Evolutionary conservation across 306 rosid species (phyloP).

Genomic region (Fragaria iinumae): DNA sequence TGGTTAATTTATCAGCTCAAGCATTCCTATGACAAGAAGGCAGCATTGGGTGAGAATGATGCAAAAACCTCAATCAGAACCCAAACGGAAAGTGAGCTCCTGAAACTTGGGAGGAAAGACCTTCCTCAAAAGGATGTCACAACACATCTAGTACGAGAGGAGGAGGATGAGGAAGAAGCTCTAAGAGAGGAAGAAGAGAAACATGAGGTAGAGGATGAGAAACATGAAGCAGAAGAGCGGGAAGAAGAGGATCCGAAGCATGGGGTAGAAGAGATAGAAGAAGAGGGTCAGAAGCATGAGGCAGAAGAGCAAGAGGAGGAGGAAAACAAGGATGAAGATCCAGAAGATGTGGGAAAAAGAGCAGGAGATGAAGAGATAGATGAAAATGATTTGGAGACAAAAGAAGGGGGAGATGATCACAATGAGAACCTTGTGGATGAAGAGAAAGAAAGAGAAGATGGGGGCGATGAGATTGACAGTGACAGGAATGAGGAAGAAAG

Average conservation of each 20-base stretch:
- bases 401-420: conserved; percentile 46
- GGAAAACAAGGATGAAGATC: conserved; percentile 49
- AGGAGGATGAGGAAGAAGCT: conserved; percentile 70
- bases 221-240: conserved; percentile 36
- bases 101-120: conserved; percentile 78
- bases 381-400: conserved; percentile 65
- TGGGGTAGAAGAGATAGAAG: conserved; percentile 31
- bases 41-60: conserved; percentile 53
- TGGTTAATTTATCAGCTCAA: conserved; percentile 96
- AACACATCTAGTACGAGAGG: conserved; percentile 48
- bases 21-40: conserved; percentile 89
- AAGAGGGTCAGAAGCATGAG: conserved; percentile 31
- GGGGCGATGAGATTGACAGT: conserved; percentile 41
- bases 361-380: conserved; percentile 73
- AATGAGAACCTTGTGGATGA: conserved; percentile 60
- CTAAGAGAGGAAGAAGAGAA: conserved; percentile 54
- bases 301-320: conserved; percentile 54
- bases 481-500: conserved; percentile 33
- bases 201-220: conserved; percentile 39
- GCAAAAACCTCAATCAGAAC: conserved; percentile 24
- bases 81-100: conserved; percentile 33
- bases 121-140: conserved; percentile 48
- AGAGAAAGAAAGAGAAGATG: conserved; percentile 57
- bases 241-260: conserved; percentile 28
- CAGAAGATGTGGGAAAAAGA: conserved; percentile 57